Conservation (phyloP, 2,329 filamentous ascomycete species). For the Emergomyces africanus region DNA sequence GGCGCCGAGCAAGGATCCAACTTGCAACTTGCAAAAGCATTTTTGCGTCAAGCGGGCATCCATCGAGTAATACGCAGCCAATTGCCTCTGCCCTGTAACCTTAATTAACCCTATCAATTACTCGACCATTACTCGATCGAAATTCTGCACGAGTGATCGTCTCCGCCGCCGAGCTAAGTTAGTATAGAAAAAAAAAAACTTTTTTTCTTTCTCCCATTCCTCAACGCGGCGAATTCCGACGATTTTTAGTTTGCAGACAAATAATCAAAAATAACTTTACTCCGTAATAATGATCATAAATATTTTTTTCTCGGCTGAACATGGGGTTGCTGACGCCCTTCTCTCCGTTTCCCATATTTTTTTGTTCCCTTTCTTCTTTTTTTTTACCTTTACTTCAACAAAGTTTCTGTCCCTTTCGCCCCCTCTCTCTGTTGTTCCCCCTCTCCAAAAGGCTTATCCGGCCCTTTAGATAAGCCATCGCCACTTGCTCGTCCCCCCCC, state of each 20-base stretch:
- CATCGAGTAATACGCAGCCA: background rate
- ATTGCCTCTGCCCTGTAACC: background rate
- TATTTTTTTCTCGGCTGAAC: background rate
- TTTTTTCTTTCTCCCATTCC: background rate
- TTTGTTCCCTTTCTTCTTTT: background rate
- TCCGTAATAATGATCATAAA: background rate
- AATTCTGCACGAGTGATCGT: background rate
- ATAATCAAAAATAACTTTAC: background rate
- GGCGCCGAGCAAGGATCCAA: background rate
- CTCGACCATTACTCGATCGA: constrained; percentile 1
- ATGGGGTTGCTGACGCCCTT: background rate
- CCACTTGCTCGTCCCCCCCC: background rate
- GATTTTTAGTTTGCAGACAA: too few relatives aligned
- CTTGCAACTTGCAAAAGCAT: too few relatives aligned
- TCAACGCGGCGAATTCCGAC: background rate
- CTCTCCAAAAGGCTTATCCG: background rate
- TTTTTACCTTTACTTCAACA: background rate
- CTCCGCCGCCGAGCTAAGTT: background rate
- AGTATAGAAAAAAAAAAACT: background rate
- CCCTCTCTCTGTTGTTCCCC: background rate
- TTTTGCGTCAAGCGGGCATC: too few relatives aligned
- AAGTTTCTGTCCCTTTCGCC: background rate
- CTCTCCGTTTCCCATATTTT: background rate
- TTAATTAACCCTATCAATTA: constrained; percentile 3
- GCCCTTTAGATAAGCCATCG: background rate